Base-by-base conservation (phyloP, 805 yeast species). In the Wickerhamiella kurtzmanii region DNA sequence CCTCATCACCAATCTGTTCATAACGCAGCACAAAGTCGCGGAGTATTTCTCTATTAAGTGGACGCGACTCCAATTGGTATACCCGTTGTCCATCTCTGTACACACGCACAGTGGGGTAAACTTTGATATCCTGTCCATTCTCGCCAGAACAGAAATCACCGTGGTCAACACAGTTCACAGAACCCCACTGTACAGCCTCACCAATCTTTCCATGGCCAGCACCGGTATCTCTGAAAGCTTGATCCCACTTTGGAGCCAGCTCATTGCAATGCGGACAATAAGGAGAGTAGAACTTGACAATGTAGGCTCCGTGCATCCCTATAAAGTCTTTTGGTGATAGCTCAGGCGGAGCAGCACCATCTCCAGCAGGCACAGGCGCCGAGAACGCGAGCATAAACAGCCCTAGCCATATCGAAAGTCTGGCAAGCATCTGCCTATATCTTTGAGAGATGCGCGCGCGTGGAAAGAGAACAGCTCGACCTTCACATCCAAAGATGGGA, bases 261-360 rank as follows among this genome's bases (percentile, higher is more conserved):
- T 66, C 69, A 51, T 67, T 73, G 65, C 98, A 92, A 64, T 89
- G 97, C 5, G 67, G 61, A 61, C 98, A 92, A 57, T 80, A 80
- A 0, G 98, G 98, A 28, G 95, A 85, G 60, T 65, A 92, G 64
- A 86, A 88, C 64, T 89, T 96, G 32, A 89, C 79, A 58, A 89
- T 71, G 57, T 87, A 80, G 18, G 79, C 64, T 2, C 81, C 81
- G 8, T 69, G 45, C 40, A 64, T 17, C 67, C 37, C 21, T 6
- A 19, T 25, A 40, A 54, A 55, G 22, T 50, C 44, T n/a, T 46
- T 49, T 4, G 53, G 51, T 1, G 50, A 49, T 28, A 55, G 43
- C 17, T 48, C 44, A 2, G 49, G 50, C 11, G 52, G 50, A 15
- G 20, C 44, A 4, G 15, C 37, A 22, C 32, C 48, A n/a, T 28